Conservation (phyloP, 2,329 filamentous ascomycete genomes). For the Colletotrichum brevisporum region DNA sequence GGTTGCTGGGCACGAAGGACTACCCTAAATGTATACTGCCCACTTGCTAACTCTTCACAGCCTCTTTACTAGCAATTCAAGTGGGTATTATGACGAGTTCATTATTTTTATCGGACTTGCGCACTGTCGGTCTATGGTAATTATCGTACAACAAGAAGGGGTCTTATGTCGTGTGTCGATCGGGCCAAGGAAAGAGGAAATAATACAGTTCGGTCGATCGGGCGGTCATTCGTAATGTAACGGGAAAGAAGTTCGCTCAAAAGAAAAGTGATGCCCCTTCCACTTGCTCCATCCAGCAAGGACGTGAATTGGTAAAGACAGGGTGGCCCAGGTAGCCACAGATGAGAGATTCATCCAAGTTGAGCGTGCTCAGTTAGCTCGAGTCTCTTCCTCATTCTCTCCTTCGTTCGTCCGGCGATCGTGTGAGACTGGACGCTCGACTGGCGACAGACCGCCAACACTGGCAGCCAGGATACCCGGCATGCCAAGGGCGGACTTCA, state of each 20-base stretch:
- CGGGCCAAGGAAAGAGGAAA: constrained; percentile 23
- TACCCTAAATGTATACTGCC: too few relatives aligned
- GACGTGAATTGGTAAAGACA: not conserved
- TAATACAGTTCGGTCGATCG: constrained; percentile 16
- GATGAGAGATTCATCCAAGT: not conserved
- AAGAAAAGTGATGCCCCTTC: not conserved
- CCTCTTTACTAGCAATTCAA: too few relatives aligned
- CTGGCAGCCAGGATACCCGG: constrained; percentile 43
- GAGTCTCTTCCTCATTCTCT: constrained; percentile 22
- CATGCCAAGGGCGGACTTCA: constrained; percentile 43
- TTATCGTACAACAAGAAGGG: constrained; percentile 26
- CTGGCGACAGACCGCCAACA: constrained; percentile 41
- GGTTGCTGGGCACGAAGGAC: too few relatives aligned
- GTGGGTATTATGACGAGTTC: not conserved
- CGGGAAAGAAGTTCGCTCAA: constrained; percentile 20
- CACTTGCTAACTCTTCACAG: too few relatives aligned
- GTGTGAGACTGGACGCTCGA: constrained; percentile 27
- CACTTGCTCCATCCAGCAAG: not conserved
- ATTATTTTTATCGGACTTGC: constrained; percentile 13
- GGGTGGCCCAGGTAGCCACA: not conserved
- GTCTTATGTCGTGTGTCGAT: constrained; percentile 20
- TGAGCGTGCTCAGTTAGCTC: constrained; percentile 1
- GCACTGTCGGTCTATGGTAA: constrained; percentile 26
- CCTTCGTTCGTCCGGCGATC: constrained; percentile 15
- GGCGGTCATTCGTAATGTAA: constrained; percentile 15